Evolutionary conservation across 1,284 basidiomycete species (phyloP), one percentile per base, ranked within the genome.

Genomic region (Blastosporella zonata): DNA sequence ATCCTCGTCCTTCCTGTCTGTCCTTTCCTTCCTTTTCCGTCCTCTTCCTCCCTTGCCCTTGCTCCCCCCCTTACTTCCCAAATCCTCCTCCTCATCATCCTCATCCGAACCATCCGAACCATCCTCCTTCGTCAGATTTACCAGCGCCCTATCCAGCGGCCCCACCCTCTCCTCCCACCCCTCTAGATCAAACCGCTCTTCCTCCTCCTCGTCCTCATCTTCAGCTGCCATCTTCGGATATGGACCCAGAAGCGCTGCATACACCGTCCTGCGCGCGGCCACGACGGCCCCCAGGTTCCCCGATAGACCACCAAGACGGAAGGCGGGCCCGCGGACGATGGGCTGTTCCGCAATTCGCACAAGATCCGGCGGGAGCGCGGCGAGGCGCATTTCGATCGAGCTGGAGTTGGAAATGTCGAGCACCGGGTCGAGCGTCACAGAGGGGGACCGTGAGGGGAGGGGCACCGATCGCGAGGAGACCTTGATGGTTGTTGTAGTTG

Each of bases 261-360:
- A 71, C 9, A 81, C 68, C 7, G 74, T 47, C 23, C 63, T 57
- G 21, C 78, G 62, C 2, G 78, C 75, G 2, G 58, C 55, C 13
- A 67, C 59, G 2, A 81, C 74, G 17, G 64, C 50, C 1, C 59
- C 54, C 0, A 79, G 57, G 46, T 81, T 80, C 0, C 78, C 78
- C 1, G 69, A 66, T 0, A 80, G 50, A 1, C 75, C 73, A 0
- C 70, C 70, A 1, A 7, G 34, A 34, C 20, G 29, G 39, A 64
- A 67, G 1, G 57, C 58, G 0, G 52, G 62, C 0, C 78, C 77
- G 15, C 74, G 70, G 8, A 80, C 60, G 25, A 81, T 73, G 0
- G 70, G 79, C 52, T 79, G 78, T 8, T 65, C 54, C 1, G 78
- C 77, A 2, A 69, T 46, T 0, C 51, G 47, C 5, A 80, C 45